Base-by-base conservation (phyloP, 2,329 filamentous ascomycete genomes). In the Camptophora hylomeconis region DNA sequence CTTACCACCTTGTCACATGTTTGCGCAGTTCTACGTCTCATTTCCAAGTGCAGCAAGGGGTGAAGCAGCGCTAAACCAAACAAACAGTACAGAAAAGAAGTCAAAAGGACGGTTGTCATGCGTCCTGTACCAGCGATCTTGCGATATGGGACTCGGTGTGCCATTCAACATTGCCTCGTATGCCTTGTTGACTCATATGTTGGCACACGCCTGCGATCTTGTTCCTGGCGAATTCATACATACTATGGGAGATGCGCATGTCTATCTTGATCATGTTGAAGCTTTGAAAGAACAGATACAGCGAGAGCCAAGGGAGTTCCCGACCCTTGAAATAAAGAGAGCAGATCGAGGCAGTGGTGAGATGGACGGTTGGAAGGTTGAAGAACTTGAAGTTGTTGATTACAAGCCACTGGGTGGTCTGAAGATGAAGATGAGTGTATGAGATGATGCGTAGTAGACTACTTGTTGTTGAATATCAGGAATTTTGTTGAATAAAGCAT, bases 351-450 rank as follows among this genome's bases (percentile, higher is more conserved):
- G 79, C 1, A 79, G 70, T 46, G 86, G 93, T 40, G 80, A 94
- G 41, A 83, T 95, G 45, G 89, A 98, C 51, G 83, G 82, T 1
- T 95, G 89, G 84, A 75, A 72, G 51, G 63, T 73, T 2, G 83
- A 92, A 41, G 86, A 98, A 37, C 87, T 98, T 52, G 74, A 79
- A 34, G 70, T 98, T 5, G 67, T 80, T 47, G 86, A 79, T 1
- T 98, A 98, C 53, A 72, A 86, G 27, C 87, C 89, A 32, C 83
- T 94, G 54, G 87, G 86, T 61, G 69, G 69, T 4, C 92, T 98
- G 58, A 70, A 80, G 24, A 98, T 98, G 89, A 94, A 95, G 63
- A 98, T 98, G 89, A 92, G 82, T 49, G 87, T 95, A 34, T 84
- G 45, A 48, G n/a, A n/a, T n/a, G n/a, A n/a, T n/a, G n/a, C n/a